These are phyloP conservation scores for Lepidium aucheri DNA, from an alignment of 345 rosid genomes.

Conservation along the genomic window DNA sequence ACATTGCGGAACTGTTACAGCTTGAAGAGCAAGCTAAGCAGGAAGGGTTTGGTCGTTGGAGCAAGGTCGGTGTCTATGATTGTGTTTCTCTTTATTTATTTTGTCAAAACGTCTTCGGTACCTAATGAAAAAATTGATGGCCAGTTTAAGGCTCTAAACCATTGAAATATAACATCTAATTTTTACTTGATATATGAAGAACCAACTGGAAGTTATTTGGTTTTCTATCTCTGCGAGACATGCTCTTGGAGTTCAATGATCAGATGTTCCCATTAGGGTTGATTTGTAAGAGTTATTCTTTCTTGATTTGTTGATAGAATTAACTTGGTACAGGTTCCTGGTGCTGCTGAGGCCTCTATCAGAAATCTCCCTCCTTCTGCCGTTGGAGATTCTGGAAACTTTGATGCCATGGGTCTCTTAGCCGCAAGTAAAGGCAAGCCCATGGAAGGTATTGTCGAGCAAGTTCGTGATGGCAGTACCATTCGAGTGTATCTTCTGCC, in stretches of 20 bases:
- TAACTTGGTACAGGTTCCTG: constrained; percentile 47
- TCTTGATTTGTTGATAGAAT: neutral
- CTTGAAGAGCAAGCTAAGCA: constrained; percentile 77
- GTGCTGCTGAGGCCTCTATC: constrained; percentile 74
- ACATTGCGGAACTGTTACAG: constrained; percentile 49
- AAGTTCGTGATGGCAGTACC: constrained; percentile 93
- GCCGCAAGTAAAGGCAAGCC: constrained; percentile 77
- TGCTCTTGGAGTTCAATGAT: neutral
- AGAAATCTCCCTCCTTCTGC: constrained; percentile 92
- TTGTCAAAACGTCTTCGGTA: neutral
- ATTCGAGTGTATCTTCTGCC: constrained; percentile 92
- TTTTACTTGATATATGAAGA: neutral
- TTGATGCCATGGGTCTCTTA: constrained; percentile 80
- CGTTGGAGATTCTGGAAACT: constrained; percentile 70
- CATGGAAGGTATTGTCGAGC: constrained; percentile 89
- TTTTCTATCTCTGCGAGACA: neutral
- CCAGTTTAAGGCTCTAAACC: neutral
- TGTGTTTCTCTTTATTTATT: neutral
- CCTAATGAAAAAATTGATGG: neutral
- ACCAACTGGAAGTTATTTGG: neutral
- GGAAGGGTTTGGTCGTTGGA: constrained; percentile 82
- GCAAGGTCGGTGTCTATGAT: constrained; percentile 46
- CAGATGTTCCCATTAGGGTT: neutral
- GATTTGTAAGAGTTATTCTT: neutral
- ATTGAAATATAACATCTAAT: neutral